Evolutionary conservation across 352 stramenopile species (phyloP).

Genomic region (Pythium sp.): DNA sequence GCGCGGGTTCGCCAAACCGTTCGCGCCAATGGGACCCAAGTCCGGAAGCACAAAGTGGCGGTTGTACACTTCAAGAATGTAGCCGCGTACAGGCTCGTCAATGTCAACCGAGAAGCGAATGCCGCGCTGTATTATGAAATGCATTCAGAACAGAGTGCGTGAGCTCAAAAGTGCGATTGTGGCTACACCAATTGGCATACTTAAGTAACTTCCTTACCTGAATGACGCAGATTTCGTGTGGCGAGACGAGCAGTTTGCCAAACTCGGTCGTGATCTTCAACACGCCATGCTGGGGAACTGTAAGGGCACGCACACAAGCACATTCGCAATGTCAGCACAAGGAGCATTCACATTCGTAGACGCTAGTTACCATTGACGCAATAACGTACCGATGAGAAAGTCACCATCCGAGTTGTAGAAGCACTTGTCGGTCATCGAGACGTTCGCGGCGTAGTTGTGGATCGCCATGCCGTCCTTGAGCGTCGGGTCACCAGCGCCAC

Average conservation of each 20-base stretch:
- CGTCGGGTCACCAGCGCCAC: conserved; percentile 84
- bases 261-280: conserved; percentile 94
- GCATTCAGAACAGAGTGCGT: not conserved
- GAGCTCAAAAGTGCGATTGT: not conserved
- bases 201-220: conserved; percentile 40
- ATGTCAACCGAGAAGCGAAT: conserved; percentile 92
- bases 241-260: conserved; percentile 80
- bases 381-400: conserved; percentile 87
- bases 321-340: conserved; percentile 2
- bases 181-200: not conserved
- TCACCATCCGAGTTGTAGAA: conserved; percentile 97
- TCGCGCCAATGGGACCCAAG: conserved; percentile 94
- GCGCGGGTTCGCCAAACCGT: conserved; percentile 94
- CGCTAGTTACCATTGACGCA: no score
- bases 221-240: conserved; percentile 94
- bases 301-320: not conserved
- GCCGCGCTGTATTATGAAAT: conserved; percentile 51
- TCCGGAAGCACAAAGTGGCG: conserved; percentile 95
- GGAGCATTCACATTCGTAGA: no score
- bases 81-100: conserved; percentile 86
- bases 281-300: conserved; percentile 88
- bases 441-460: conserved; percentile 92
- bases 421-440: conserved; percentile 87
- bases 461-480: conserved; percentile 92
- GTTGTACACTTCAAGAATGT: conserved; percentile 95